phyloP scores from a whole-genome alignment of 768 basidiomycete genomes.

The Auricularia sp. region DNA sequence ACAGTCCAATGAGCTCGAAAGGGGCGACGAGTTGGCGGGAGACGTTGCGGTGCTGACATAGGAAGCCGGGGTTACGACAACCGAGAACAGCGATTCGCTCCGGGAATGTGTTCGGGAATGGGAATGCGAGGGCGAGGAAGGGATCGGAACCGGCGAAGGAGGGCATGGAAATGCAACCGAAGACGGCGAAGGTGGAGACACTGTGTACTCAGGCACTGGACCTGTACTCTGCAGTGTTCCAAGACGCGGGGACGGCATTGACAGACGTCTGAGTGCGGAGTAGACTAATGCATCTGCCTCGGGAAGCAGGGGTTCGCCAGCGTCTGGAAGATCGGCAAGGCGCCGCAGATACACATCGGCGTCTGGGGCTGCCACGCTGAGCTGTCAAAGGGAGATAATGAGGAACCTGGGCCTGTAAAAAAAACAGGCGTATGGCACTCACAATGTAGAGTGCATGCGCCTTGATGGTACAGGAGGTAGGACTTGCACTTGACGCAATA shows the following conservation, averaged over 20 bases:
- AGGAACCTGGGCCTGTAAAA: neutral
- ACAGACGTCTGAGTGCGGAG: neutral
- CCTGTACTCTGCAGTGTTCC: too few species aligned
- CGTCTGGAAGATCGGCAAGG: neutral
- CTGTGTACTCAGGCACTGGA: too few species aligned
- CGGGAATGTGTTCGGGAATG: neutral
- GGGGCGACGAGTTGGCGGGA: neutral
- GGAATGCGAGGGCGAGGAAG: neutral
- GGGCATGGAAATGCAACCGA: neutral
- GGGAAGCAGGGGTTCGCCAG: neutral
- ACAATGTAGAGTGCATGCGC: neutral
- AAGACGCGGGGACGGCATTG: neutral
- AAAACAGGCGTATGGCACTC: neutral
- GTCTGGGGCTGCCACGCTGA: neutral
- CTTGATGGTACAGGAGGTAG: neutral
- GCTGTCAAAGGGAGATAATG: neutral
- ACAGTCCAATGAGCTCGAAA: neutral
- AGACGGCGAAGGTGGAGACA: too few species aligned
- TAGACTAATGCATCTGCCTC: neutral
- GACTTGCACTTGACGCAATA: neutral
- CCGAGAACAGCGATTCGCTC: neutral
- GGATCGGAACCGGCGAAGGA: neutral
- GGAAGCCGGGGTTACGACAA: neutral
- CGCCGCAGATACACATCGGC: neutral
- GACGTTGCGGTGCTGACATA: neutral